Base-by-base conservation (phyloP, 1,139 yeast species). In the Pichia cactophila region DNA sequence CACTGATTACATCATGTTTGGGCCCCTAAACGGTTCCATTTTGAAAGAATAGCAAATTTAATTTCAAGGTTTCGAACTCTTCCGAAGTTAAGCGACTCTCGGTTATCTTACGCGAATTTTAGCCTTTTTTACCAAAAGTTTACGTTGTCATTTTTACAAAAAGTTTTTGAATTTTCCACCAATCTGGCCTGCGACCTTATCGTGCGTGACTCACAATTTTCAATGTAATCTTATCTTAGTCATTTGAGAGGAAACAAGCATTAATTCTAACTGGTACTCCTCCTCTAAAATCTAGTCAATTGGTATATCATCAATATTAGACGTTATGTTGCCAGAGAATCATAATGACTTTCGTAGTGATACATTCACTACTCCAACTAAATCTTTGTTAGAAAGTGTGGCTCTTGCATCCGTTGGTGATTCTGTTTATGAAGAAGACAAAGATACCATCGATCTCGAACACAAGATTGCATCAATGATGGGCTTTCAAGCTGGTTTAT, bases 311-410 rank as follows among this genome's bases (percentile, higher is more conserved):
- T 17, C 20, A 17, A 17, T 17, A 17, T 17, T 17, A 17, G 20
- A 17, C 20, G 20, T 17, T 20, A 37, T 51, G 47, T 20, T 49
- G 23, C 49, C 53, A 11, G 51, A 54, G 17, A 54, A 50, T 45
- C 66, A 63, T 55, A 64, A 64, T 52, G 69, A 65, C 49, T 81
- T 84, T 63, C 77, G 92, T 62, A 81, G 92, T 64, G 97, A 90
- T 65, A 90, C 97, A 3, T 89, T 90, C 77, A 89, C 97, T 8
- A 86, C 88, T 12, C 97, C 97, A 35, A 84, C 96, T 3, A 73
- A 72, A 48, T 72, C 80, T 44, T 89, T 90, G 96, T 64, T 82
- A 46, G 71, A 72, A 47, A 81, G 86, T 29, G 80, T 78, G 50
- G 54, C 74, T 29, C 62, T 71, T 33, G 82, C 89, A 33, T 72